phyloP scores from a whole-genome alignment of 164 flowering plant genomes.

The Taxillus chinensis region DNA sequence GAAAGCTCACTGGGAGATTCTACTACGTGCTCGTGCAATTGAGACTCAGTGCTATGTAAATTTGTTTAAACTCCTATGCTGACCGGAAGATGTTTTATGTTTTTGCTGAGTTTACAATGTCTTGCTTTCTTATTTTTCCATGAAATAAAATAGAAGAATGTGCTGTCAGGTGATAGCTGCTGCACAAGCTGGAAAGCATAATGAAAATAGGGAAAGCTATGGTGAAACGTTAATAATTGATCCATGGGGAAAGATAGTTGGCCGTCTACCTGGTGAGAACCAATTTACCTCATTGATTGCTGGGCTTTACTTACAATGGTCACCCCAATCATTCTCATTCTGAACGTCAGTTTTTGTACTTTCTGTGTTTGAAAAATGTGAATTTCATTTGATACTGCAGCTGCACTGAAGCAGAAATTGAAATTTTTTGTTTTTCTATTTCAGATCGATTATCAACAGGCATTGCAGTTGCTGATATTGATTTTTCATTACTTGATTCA shows the following conservation, averaged over 20 bases:
- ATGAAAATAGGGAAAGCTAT: constrained; percentile 78
- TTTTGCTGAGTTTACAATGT: background rate
- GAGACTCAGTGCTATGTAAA: constrained; percentile 92
- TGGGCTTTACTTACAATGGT: too few species aligned
- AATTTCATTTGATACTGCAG: background rate
- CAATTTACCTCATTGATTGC: background rate
- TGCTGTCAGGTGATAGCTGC: constrained; percentile 69
- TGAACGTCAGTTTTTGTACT: too few species aligned
- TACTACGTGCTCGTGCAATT: constrained; percentile 90
- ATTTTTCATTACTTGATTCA: constrained; percentile 55
- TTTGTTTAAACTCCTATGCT: background rate
- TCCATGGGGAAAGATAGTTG: constrained; percentile 86
- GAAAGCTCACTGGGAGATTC: constrained; percentile 93
- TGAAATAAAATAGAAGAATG: constrained; percentile 4
- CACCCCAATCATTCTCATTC: too few species aligned
- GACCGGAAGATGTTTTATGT: too few species aligned
- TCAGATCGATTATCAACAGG: constrained; percentile 74
- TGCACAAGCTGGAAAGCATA: constrained; percentile 80
- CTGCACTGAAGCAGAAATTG: background rate
- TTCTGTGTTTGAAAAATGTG: too few species aligned
- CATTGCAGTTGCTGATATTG: constrained; percentile 77
- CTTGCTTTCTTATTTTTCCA: background rate
- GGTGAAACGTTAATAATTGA: constrained; percentile 82
- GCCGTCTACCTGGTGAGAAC: constrained; percentile 62
- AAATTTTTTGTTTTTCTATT: constrained; percentile 11